Conservation (phyloP, 108 stramenopile species). For the Conticribra weissflogii region DNA sequence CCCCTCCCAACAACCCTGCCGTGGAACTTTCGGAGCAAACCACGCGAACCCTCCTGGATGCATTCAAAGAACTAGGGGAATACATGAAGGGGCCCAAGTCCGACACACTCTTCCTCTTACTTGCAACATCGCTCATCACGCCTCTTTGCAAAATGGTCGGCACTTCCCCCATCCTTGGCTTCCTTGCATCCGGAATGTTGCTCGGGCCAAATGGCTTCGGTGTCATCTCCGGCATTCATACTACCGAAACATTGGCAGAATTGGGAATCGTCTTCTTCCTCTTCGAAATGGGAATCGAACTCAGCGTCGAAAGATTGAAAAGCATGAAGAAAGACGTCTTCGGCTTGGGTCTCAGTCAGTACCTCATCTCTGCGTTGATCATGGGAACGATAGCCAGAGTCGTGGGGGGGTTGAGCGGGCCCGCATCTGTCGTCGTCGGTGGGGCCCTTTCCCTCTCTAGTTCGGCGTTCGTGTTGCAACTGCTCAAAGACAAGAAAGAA, state of each 20-base stretch:
- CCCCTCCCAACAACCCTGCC: slow-evolving; percentile 8
- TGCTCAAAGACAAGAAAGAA: slow-evolving; percentile 95
- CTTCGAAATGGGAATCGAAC: slow-evolving; percentile 98
- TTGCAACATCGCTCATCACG: slow-evolving; percentile 89
- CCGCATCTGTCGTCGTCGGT: slow-evolving; percentile 86
- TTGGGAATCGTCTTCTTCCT: slow-evolving; percentile 97
- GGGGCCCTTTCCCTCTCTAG: slow-evolving; percentile 89
- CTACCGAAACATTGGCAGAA: slow-evolving; percentile 86
- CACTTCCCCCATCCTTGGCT: slow-evolving; percentile 92
- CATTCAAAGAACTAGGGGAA: slow-evolving; percentile 54
- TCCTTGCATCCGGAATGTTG: slow-evolving; percentile 88
- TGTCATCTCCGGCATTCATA: slow-evolving; percentile 81
- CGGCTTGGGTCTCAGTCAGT: slow-evolving; percentile 90
- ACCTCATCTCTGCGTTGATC: slow-evolving; percentile 71
- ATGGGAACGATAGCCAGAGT: slow-evolving; percentile 64
- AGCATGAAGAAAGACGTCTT: slow-evolving; percentile 93
- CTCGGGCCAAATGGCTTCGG: slow-evolving; percentile 92
- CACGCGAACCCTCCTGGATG: slow-evolving; percentile 61
- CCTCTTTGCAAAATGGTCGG: slow-evolving; percentile 87
- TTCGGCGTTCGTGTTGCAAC: slow-evolving; percentile 94
- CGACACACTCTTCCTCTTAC: slow-evolving; percentile 84
- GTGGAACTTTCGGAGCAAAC: slow-evolving; percentile 42
- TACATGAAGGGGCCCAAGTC: slow-evolving; percentile 89
- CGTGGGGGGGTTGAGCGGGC: slow-evolving; percentile 65
- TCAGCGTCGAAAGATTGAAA: slow-evolving; percentile 83